phyloP scores from a whole-genome alignment of 1,284 basidiomycete genomes.

The Melampsora americana region DNA sequence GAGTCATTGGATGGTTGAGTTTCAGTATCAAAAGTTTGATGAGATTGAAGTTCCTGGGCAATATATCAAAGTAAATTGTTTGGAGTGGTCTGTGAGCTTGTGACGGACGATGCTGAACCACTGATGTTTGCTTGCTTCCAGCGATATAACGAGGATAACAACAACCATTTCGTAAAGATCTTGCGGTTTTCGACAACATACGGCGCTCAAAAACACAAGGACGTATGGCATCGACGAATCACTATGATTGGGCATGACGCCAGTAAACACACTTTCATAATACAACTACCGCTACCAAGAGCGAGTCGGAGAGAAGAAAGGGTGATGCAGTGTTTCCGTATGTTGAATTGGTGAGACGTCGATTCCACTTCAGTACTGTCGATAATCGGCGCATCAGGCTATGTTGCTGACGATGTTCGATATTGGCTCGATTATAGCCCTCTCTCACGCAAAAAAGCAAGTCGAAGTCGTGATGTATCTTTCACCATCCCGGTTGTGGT shows the following conservation, averaged over 20 bases:
- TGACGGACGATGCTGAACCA: too few species aligned
- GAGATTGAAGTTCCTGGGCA: slow-evolving; percentile 98
- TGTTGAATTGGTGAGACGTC: slow-evolving; percentile 74
- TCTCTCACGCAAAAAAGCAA: slow-evolving; percentile 82
- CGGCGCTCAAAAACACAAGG: slow-evolving; percentile 78
- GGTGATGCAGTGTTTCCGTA: slow-evolving; percentile 84
- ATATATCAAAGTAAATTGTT: slow-evolving; percentile 73
- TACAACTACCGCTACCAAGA: slow-evolving; percentile 82
- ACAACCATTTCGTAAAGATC: slow-evolving; percentile 86
- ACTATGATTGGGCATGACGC: slow-evolving; percentile 91
- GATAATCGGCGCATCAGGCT: too few species aligned
- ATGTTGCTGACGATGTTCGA: too few species aligned
- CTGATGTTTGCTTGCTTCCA: neutral
- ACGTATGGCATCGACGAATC: slow-evolving; percentile 83
- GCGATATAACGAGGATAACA: slow-evolving; percentile 82
- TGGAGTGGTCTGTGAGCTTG: too few species aligned
- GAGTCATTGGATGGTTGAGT: slow-evolving; percentile 93
- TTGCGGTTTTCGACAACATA: slow-evolving; percentile 86
- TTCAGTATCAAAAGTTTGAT: slow-evolving; percentile 96
- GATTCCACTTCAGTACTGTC: too few species aligned
- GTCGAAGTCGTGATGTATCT: slow-evolving; percentile 79
- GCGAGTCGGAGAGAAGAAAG: slow-evolving; percentile 90
- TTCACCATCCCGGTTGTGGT: slow-evolving; percentile 89
- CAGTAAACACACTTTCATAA: slow-evolving; percentile 79
- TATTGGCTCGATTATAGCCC: slow-evolving; percentile 60